These are phyloP conservation scores for Vigna radiata DNA, from an alignment of 306 rosid genomes.

Conservation along the genomic window DNA sequence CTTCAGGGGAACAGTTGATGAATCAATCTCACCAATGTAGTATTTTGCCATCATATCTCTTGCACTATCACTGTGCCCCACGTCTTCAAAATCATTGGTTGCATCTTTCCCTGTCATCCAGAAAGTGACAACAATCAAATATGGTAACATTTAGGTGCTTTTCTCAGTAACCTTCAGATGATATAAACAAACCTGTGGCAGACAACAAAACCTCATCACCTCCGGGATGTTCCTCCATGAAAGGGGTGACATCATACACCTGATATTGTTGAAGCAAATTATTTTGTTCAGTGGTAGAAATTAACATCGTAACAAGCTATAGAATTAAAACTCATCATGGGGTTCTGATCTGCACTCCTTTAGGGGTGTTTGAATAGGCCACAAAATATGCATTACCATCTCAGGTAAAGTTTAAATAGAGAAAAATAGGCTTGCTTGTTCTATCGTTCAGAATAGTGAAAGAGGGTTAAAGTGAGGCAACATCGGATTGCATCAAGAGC, in stretches of 20 bases:
- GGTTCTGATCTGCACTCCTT: conserved; percentile 4
- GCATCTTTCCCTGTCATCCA: conserved; percentile 85
- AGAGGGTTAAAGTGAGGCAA: background rate
- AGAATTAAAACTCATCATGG: background rate
- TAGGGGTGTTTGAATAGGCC: conserved; percentile 22
- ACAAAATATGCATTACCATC: conserved; percentile 1
- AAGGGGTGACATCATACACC: conserved; percentile 91
- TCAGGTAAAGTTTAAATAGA: background rate
- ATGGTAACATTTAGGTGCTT: conserved; percentile 1
- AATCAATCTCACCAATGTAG: conserved; percentile 85
- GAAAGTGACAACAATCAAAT: conserved; percentile 3
- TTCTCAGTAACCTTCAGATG: conserved; percentile 6
- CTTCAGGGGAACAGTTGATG: conserved; percentile 66
- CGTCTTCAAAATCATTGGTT: conserved; percentile 92
- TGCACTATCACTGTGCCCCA: conserved; percentile 95
- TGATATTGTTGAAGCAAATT: conserved; percentile 40
- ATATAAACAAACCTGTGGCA: conserved; percentile 72
- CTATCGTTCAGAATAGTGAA: conserved; percentile 20
- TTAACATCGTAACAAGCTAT: conserved; percentile 17
- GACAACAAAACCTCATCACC: conserved; percentile 91
- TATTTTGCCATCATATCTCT: conserved; percentile 89
- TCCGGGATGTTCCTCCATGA: conserved; percentile 99
- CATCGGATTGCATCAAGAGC: conserved; percentile 17
- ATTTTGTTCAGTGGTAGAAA: conserved; percentile 6
- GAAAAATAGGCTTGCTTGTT: background rate